Conservation (phyloP, 1,139 yeast species). For the Meyerozyma guilliermondii region DNA sequence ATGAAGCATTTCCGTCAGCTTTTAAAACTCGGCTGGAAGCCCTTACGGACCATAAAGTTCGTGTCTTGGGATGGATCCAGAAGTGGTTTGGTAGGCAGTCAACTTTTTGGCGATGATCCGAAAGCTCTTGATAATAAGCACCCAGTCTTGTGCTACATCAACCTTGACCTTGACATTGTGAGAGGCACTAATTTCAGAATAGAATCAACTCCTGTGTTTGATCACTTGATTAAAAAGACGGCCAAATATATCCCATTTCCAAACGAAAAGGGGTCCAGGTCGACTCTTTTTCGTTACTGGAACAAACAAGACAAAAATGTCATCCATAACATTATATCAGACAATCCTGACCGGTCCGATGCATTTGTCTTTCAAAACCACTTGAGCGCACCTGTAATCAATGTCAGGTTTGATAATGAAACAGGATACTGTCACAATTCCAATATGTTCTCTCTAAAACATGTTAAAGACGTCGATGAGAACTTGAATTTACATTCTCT, state of each 20-base stretch:
- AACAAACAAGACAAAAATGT: constrained; percentile 25
- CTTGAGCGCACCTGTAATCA: constrained; percentile 28
- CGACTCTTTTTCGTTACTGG: constrained; percentile 36
- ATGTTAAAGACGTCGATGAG: constrained; percentile 21
- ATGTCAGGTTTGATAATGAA: constrained; percentile 31
- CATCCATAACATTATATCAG: constrained; percentile 31
- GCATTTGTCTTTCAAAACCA: constrained; percentile 32
- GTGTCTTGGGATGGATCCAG: constrained; percentile 42
- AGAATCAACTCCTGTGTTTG: constrained; percentile 33
- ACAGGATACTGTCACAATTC: constrained; percentile 33
- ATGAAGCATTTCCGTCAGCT: constrained; percentile 34
- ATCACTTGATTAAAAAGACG: constrained; percentile 26
- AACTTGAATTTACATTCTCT: constrained; percentile 31
- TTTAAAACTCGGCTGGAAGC: constrained; percentile 38
- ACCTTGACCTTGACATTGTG: constrained; percentile 37
- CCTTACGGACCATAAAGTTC: constrained; percentile 37
- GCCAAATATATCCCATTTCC: constrained; percentile 35
- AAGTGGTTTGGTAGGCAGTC: constrained; percentile 32
- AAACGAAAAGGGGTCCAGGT: constrained; percentile 16
- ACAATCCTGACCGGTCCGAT: constrained; percentile 21
- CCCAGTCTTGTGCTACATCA: constrained; percentile 33
- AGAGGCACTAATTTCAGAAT: constrained; percentile 36
- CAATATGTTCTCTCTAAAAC: constrained; percentile 26
- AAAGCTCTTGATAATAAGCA: constrained; percentile 16
- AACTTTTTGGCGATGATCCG: constrained; percentile 19